Percentiles rank a stretch among this genome's conserved stretches.
These are phyloP conservation scores for Chytriomyces hyalinus DNA, from an alignment of 192 early-diverging fungal species.

Conservation along the genomic window DNA sequence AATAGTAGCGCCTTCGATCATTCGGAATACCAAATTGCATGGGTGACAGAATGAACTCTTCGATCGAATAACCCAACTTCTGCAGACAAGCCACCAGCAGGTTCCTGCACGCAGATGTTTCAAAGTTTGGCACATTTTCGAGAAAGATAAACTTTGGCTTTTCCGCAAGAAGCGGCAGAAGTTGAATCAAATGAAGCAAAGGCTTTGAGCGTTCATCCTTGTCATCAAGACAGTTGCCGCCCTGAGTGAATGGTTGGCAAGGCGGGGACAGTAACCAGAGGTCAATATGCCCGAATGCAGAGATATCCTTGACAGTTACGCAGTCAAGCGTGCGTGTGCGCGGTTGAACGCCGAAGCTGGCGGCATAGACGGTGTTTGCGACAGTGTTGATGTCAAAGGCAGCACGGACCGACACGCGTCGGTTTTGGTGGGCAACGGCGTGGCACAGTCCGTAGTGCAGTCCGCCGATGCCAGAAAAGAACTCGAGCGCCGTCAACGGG, in stretches of 20 bases:
- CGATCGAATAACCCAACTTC: conserved; percentile 46
- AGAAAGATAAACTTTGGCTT: conserved; percentile 55
- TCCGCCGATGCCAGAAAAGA: conserved; percentile 75
- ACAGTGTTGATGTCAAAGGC: conserved; percentile 95
- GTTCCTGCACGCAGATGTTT: conserved; percentile 40
- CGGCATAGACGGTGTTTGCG: conserved; percentile 70
- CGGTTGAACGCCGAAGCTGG: conserved; percentile 52
- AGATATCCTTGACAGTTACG: conserved; percentile 52
- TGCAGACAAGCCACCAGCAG: conserved; percentile 45
- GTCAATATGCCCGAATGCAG: conserved; percentile 67
- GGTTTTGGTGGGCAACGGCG: conserved; percentile 58
- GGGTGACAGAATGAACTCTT: conserved; percentile 55
- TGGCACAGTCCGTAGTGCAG: conserved; percentile 66
- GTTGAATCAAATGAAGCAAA: conserved; percentile 51
- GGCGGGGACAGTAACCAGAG: conserved; percentile 93
- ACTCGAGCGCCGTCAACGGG: conserved; percentile 57
- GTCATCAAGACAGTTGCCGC: conserved; percentile 79
- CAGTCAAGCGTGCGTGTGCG: conserved; percentile 53
- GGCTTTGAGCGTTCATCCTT: conserved; percentile 47
- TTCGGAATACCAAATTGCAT: conserved; percentile 61
- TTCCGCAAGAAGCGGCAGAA: conserved; percentile 41
- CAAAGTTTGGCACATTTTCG: conserved; percentile 68
- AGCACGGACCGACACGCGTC: conserved; percentile 62
- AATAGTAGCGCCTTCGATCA: conserved; percentile 59
- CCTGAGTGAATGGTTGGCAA: conserved; percentile 72